Conservation (phyloP, 1,284 basidiomycete species). For the Mycosarcoma maydis region DNA sequence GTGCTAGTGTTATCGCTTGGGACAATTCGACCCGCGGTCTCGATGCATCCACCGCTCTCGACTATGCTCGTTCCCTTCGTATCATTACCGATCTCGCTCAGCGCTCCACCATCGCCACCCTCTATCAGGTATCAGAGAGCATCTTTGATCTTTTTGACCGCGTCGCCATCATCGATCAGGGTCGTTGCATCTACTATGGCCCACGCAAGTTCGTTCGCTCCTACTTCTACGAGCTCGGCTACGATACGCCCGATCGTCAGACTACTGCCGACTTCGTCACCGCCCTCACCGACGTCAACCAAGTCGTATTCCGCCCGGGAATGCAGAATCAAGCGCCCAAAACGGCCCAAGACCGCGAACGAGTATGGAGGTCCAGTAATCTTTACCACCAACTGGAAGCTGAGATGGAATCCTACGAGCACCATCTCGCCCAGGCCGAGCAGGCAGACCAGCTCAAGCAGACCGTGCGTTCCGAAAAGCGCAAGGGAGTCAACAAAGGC, state of each 20-base stretch:
- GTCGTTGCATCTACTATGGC: conserved; percentile 68
- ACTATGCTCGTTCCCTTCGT: conserved; percentile 53
- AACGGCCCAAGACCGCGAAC: conserved; percentile 56
- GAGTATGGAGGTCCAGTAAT: conserved; percentile 44
- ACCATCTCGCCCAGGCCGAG: conserved; percentile 34
- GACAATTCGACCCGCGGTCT: conserved; percentile 60
- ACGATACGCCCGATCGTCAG: conserved; percentile 47
- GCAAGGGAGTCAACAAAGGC: conserved; percentile 49
- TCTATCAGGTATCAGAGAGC: conserved; percentile 57
- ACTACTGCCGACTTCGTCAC: conserved; percentile 71
- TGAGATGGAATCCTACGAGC: conserved; percentile 58
- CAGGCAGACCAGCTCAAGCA: conserved; percentile 41
- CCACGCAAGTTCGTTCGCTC: conserved; percentile 47
- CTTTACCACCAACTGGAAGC: conserved; percentile 42
- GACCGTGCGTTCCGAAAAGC: conserved; percentile 49
- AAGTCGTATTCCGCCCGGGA: conserved; percentile 72
- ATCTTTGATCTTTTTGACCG: conserved; percentile 58
- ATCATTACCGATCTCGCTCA: conserved; percentile 59
- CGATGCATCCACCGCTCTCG: conserved; percentile 57
- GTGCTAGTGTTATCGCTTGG: conserved; percentile 48
- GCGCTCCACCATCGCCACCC: conserved; percentile 55
- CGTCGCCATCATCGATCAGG: conserved; percentile 56
- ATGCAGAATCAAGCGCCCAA: conserved; percentile 68
- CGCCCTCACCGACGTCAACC: conserved; percentile 74
- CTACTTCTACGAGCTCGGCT: conserved; percentile 60